Percentiles rank a stretch among this genome's conserved stretches.
These are phyloP conservation scores for Trichophyton schoenleinii DNA, from an alignment of 2,329 filamentous ascomycete genomes.

Conservation along the genomic window DNA sequence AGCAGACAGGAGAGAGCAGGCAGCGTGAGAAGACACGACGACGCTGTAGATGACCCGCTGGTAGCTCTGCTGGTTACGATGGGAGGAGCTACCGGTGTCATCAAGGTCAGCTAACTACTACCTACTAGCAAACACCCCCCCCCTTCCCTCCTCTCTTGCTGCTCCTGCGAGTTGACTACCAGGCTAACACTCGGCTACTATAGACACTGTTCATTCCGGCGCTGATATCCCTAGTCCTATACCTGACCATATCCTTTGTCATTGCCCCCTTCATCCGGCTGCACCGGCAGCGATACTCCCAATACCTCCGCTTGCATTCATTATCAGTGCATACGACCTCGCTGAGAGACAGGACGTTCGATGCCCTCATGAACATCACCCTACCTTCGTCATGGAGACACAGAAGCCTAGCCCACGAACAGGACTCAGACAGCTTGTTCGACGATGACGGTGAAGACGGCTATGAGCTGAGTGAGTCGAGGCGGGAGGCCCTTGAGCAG, in stretches of 20 bases:
- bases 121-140: too few relatives aligned
- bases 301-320: constrained; percentile 58
- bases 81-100: not conserved
- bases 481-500: constrained; percentile 33
- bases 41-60: not conserved
- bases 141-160: not conserved
- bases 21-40: not conserved
- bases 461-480: constrained; percentile 41
- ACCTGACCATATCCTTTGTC: constrained; percentile 52
- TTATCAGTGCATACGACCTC: constrained; percentile 41
- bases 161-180: too few relatives aligned
- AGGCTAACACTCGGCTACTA: not conserved
- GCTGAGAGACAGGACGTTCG: constrained; percentile 36
- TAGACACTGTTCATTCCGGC: constrained; percentile 61
- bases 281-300: constrained; percentile 58
- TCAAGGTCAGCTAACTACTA: not conserved
- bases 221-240: constrained; percentile 56
- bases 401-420: constrained; percentile 30
- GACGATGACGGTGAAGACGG: constrained; percentile 49
- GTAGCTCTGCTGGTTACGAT: not conserved
- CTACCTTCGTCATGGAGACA: constrained; percentile 34
- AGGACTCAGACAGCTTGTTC: constrained; percentile 46
- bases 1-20: not conserved
- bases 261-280: constrained; percentile 56
- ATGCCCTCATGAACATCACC: constrained; percentile 32